phyloP scores from a whole-genome alignment of 495 filamentous ascomycete species.

The Lasiosphaeria hispida region DNA sequence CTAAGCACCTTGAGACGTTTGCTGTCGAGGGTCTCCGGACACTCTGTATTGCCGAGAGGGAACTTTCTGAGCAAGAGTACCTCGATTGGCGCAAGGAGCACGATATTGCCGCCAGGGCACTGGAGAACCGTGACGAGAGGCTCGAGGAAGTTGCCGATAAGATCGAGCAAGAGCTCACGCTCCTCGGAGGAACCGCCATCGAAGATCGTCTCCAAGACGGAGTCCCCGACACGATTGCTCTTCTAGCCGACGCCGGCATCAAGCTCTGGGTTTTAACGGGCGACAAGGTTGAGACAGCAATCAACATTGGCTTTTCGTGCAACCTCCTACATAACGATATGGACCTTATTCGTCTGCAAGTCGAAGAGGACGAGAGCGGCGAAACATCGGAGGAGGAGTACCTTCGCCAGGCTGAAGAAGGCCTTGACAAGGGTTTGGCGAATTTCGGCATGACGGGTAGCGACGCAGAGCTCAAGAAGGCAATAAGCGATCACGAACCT shows the following conservation, averaged over 20 bases:
- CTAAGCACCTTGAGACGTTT: conserved; percentile 94
- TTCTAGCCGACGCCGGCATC: conserved; percentile 92
- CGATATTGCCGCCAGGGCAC: conserved; percentile 78
- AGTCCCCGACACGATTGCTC: conserved; percentile 91
- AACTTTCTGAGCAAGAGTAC: conserved; percentile 84
- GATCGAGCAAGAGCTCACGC: conserved; percentile 85
- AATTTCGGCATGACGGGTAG: conserved; percentile 79
- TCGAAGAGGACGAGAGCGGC: conserved; percentile 64
- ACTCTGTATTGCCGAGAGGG: conserved; percentile 87
- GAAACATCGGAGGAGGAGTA: conserved; percentile 36
- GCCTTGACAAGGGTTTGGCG: conserved; percentile 70
- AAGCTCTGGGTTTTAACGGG: conserved; percentile 99
- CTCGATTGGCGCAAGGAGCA: conserved; percentile 80
- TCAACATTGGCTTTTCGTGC: conserved; percentile 99
- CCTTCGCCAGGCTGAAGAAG: conserved; percentile 57
- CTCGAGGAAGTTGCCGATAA: conserved; percentile 83
- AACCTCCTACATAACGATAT: conserved; percentile 96
- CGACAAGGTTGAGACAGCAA: conserved; percentile 98
- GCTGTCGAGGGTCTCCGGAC: conserved; percentile 93
- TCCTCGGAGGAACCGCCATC: conserved; percentile 95
- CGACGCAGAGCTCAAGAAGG: conserved; percentile 78
- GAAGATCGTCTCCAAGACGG: conserved; percentile 97
- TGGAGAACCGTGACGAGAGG: conserved; percentile 89
- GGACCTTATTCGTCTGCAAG: conserved; percentile 91
- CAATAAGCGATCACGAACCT: conserved; percentile 76